phyloP scores from a whole-genome alignment of 192 early-diverging fungal genomes.

The Mortierella alpina region DNA sequence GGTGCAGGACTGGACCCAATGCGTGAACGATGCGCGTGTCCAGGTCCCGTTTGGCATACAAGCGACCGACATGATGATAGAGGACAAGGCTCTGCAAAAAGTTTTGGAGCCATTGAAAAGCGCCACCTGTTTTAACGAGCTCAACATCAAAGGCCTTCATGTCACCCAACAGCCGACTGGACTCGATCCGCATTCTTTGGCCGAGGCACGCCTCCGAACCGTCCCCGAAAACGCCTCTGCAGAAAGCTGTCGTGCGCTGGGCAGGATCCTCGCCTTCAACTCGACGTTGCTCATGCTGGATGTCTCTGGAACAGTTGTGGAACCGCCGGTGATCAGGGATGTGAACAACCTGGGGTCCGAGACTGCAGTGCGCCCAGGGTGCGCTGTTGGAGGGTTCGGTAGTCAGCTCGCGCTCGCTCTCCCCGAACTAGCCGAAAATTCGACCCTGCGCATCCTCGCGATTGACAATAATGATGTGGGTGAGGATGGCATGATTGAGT shows the following conservation, averaged over 20 bases:
- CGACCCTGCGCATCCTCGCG: constrained; percentile 10
- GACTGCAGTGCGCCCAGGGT: background rate
- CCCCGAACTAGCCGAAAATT: constrained; percentile 22
- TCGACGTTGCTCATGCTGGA: constrained; percentile 32
- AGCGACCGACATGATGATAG: constrained; percentile 19
- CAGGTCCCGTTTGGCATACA: constrained; percentile 35
- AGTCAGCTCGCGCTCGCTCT: constrained; percentile 22
- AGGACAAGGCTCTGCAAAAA: constrained; percentile 12
- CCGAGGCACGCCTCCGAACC: constrained; percentile 1
- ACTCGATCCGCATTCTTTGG: constrained; percentile 8
- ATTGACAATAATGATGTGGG: constrained; percentile 36
- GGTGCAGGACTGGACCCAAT: constrained; percentile 19
- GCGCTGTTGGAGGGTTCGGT: constrained; percentile 29
- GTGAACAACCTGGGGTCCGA: background rate
- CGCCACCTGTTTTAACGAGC: constrained; percentile 35
- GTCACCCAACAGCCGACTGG: constrained; percentile 3
- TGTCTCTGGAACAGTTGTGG: constrained; percentile 19
- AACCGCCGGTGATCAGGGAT: background rate
- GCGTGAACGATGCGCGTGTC: background rate
- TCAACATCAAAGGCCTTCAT: constrained; percentile 37
- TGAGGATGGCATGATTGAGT: constrained; percentile 10
- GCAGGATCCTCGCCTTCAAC: constrained; percentile 20
- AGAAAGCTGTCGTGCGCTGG: constrained; percentile 30
- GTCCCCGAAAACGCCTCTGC: constrained; percentile 17
- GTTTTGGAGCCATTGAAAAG: constrained; percentile 19